Evolutionary conservation across 148 eudicot genomes (phyloP), one percentile per base, ranked within the genome.

Genomic region (Fagopyrum homotropicum): DNA sequence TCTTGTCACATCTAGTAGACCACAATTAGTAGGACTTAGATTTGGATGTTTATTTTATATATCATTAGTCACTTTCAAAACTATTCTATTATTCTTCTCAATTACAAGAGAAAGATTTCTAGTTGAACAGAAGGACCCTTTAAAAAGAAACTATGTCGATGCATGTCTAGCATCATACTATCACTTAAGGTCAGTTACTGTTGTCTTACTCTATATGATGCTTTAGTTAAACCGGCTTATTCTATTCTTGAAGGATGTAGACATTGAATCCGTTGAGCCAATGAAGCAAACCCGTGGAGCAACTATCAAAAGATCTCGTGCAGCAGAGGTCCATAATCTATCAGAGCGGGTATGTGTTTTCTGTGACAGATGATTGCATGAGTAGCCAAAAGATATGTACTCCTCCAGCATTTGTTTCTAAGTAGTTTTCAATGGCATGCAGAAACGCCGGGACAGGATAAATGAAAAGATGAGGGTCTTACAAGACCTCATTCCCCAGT

Each of bases 271-370:
- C 46, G 79, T 72, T 63, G 86, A 84, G 40, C 87, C 74, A 9
- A 88, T 85, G 81, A 88, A 84, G 59, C 86, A 81, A 76, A 73
- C 59, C 45, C 84, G 82, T 16, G 87, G 90, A 46, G 84, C 92
- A 73, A 78, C 87, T 61, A 76, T 90, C 46, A 93, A 87, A 88
- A 83, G 91, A 83, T 80, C 98, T 68, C 98, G 98, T 73, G 93
- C 98, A 78, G 97, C 98, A 14, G 93, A 93, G 82, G 98, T 89
- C 70, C 98, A 91, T 76, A 93, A 89, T 80, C 95, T 88, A 48
- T 93, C 98, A 14, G 97, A 89, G 71, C 84, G 97, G 88, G 98
- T 93, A 56, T 54, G 88, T 81, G 52, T 54, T 50, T 26, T 56
- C 60, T 63, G 7, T 0, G 14, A 4, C 4, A 29, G 7, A 30